Percentiles rank a stretch among this genome's conserved stretches.
These are phyloP conservation scores for Azolla pinnata DNA, from an alignment of 75 land plant species.

Conservation along the genomic window DNA sequence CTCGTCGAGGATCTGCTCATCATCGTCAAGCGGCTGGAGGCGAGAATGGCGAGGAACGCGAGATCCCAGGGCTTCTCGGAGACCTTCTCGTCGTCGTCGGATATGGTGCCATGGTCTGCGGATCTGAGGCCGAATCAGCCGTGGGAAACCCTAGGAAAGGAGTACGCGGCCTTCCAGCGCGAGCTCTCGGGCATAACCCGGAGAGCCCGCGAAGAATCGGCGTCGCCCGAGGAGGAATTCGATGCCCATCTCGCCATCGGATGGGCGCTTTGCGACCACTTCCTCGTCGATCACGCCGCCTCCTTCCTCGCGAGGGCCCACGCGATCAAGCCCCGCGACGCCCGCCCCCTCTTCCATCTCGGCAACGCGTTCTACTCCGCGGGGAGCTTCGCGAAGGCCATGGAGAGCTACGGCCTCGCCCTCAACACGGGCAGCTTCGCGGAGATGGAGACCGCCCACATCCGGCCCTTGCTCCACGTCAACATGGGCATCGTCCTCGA, in stretches of 20 bases:
- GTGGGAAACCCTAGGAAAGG: constrained; percentile 45
- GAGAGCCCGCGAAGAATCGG: constrained; percentile 48
- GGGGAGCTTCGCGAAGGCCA: constrained; percentile 49
- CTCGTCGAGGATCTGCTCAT: constrained; percentile 29
- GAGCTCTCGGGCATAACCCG: constrained; percentile 50
- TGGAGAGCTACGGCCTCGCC: constrained; percentile 58
- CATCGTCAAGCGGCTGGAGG: constrained; percentile 16
- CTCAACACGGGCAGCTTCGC: constrained; percentile 64
- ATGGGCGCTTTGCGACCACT: constrained; percentile 66
- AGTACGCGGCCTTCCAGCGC: constrained; percentile 42
- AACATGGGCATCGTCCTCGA: constrained; percentile 86
- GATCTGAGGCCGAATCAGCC: constrained; percentile 32
- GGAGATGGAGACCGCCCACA: constrained; percentile 50
- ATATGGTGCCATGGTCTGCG: constrained; percentile 56
- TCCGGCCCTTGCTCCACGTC: constrained; percentile 89
- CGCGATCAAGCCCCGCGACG: constrained; percentile 69
- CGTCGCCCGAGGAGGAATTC: constrained; percentile 68
- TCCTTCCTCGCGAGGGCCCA: constrained; percentile 64
- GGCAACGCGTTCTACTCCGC: constrained; percentile 75
- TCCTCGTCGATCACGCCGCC: constrained; percentile 56
- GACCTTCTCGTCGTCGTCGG: constrained; percentile 32
- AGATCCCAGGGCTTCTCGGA: constrained; percentile 34
- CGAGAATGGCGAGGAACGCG: constrained; percentile 36
- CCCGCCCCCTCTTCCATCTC: constrained; percentile 62
- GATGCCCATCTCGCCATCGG: constrained; percentile 95